Percentiles rank a stretch among this genome's conserved stretches.
Evolutionary conservation across 495 filamentous ascomycete genomes (phyloP).

Genomic region (Podospora appendiculata): DNA sequence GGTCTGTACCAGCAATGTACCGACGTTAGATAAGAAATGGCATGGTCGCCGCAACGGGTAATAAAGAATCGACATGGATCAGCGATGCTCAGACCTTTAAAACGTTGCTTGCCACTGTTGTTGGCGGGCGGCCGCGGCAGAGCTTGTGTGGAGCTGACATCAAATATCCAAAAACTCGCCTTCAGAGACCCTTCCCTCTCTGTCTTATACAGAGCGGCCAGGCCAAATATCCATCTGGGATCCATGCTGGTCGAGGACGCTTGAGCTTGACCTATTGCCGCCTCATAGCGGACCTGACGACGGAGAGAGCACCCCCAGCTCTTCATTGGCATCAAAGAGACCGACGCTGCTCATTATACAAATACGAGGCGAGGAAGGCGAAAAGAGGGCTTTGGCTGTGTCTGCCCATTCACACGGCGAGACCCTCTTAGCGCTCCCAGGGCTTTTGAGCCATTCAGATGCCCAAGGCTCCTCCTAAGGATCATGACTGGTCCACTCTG

Average conservation of each 20-base stretch:
- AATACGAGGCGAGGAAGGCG: slow-evolving; percentile 10
- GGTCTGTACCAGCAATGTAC: not conserved
- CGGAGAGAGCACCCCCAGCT: too few species aligned
- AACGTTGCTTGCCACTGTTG: slow-evolving; percentile 4
- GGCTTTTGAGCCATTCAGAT: slow-evolving; percentile 30
- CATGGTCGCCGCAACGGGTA: not conserved
- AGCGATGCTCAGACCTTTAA: slow-evolving; percentile 2
- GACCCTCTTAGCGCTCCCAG: slow-evolving; percentile 14
- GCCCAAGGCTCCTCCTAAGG: slow-evolving; percentile 24
- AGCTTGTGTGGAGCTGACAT: slow-evolving; percentile 11
- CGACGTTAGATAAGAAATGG: slow-evolving; percentile 10
- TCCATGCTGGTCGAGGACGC: too few species aligned
- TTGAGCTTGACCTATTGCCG: too few species aligned
- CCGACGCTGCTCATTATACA: not conserved
- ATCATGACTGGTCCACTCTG: slow-evolving; percentile 34
- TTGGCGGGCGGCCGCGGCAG: slow-evolving; percentile 10
- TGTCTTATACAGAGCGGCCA: slow-evolving; percentile 1
- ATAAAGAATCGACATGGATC: slow-evolving; percentile 8
- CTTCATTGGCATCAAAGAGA: slow-evolving; percentile 6
- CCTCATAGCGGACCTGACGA: too few species aligned
- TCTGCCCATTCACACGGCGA: slow-evolving; percentile 21
- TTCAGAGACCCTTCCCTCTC: not conserved
- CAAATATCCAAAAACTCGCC: slow-evolving; percentile 8
- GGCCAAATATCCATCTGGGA: not conserved
- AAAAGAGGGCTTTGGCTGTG: slow-evolving; percentile 15